phyloP scores from a whole-genome alignment of 371 early-diverging fungal species.

The Pancytospora philotis region DNA sequence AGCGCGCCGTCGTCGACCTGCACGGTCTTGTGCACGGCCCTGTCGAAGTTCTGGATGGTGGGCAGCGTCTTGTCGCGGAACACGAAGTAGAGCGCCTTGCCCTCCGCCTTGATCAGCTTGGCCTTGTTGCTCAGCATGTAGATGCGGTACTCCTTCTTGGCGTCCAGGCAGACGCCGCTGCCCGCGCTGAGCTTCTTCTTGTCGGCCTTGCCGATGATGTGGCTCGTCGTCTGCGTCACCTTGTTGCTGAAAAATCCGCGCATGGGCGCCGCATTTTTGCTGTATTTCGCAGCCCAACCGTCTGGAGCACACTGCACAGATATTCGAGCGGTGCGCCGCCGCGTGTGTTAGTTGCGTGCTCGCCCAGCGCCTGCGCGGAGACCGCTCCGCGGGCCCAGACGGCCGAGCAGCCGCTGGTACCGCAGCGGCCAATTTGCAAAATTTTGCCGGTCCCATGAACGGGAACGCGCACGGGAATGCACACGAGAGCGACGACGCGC shows the following conservation, averaged over 20 bases:
- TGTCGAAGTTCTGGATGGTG: constrained; percentile 30
- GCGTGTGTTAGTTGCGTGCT: too few species aligned
- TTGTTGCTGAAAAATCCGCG: constrained; percentile 23
- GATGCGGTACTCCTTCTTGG: constrained; percentile 34
- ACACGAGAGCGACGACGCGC: too few species aligned
- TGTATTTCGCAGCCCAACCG: constrained; percentile 1
- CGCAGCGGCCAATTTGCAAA: too few species aligned
- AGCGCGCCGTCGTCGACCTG: constrained; percentile 57
- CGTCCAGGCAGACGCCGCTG: constrained; percentile 20
- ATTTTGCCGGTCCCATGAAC: too few species aligned
- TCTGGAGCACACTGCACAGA: too few species aligned
- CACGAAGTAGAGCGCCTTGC: constrained; percentile 31
- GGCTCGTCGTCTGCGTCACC: constrained; percentile 11
- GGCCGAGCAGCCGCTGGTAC: too few species aligned
- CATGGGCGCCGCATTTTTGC: constrained; percentile 10
- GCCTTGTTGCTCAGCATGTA: constrained; percentile 30
- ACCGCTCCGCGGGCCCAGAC: too few species aligned
- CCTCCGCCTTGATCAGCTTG: constrained; percentile 17
- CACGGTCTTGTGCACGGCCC: constrained; percentile 11
- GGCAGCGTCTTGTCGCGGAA: constrained; percentile 34
- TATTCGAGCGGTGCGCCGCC: too few species aligned
- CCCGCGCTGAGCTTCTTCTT: constrained; percentile 37
- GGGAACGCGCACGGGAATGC: too few species aligned
- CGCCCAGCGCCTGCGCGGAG: too few species aligned
- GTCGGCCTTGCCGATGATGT: constrained; percentile 44